Evolutionary conservation across 2,329 filamentous ascomycete genomes (phyloP).

Genomic region (Sporothrix brasiliensis): DNA sequence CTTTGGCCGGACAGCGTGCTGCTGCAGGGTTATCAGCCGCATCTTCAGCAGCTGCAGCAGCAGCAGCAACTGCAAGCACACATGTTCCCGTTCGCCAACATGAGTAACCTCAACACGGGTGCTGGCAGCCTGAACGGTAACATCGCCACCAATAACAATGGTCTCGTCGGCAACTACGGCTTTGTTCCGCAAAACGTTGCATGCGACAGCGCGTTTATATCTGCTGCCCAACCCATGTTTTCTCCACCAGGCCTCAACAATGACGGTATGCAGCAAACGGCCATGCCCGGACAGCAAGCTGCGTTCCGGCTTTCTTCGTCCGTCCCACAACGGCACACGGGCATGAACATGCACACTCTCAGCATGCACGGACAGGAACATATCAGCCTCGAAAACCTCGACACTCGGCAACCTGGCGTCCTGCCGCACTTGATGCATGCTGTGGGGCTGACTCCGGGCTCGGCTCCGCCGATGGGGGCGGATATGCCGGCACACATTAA

Average conservation of each 20-base stretch:
- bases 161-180: slow-evolving; percentile 34
- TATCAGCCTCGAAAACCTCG: slow-evolving; percentile 39
- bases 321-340: background rate
- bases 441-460: background rate
- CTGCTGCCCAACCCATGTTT: slow-evolving; percentile 39
- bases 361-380: background rate
- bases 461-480: slow-evolving; percentile 18
- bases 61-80: slow-evolving; percentile 40
- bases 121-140: background rate
- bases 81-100: slow-evolving; percentile 39
- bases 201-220: slow-evolving; percentile 42
- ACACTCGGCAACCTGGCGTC: slow-evolving; percentile 8
- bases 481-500: slow-evolving; percentile 55
- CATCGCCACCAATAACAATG: slow-evolving; percentile 22
- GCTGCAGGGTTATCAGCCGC: slow-evolving; percentile 42
- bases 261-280: slow-evolving; percentile 20
- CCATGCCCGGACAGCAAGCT: slow-evolving; percentile 19
- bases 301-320: slow-evolving; percentile 15
- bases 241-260: slow-evolving; percentile 31
- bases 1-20: slow-evolving; percentile 46
- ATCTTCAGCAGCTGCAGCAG: slow-evolving; percentile 37
- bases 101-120: slow-evolving; percentile 19
- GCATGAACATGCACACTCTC: background rate
- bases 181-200: slow-evolving; percentile 45
- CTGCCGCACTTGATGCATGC: slow-evolving; percentile 14